Evolutionary conservation across 1,139 yeast genomes (phyloP), one percentile per base, ranked within the genome.

Genomic region (Yamadazyma jaroonii): DNA sequence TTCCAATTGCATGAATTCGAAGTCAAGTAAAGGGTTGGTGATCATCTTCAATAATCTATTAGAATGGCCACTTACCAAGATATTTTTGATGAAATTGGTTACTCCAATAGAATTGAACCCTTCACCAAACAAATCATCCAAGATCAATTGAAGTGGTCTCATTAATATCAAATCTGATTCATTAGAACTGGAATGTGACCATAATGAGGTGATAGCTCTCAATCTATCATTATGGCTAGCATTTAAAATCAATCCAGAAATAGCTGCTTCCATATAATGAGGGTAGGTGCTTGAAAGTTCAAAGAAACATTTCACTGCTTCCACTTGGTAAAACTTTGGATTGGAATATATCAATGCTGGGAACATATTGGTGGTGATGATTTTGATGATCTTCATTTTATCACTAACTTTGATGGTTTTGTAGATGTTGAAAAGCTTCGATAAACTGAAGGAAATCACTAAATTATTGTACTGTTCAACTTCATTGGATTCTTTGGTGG

Each of bases 121-220:
- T 34, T 72, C 62, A 27, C 65, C 71, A 25, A 61, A 53, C 14
- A 85, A 53, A 35, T 78, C 84, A 52, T 88, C 96, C 13, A 87
- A 54, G 9, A 87, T 62, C 4, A 87, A 53, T 43, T 81, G 79
- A n/a, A 88, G 58, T 0, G 95, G 92, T 40, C 83, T 67, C 9
- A 72, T 64, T 15, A 88, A 59, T 7, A 89, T 61, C 0, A 57
- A 50, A 38, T 64, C 66, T 9, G 72, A 74, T 9, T 70, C 72
- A 41, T 61, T 67, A 4, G 68, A 57, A 12, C 58, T 46, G 1
- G 84, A 68, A 47, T 81, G 85, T 4, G 64, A 64, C 90, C 92
- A 84, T 12, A 84, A 53, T 3, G 74, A 64, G 35, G 72, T 70
- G 41, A 83, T 68, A 0, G 81, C 79, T 15, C 60, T 56, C 1